Base-by-base conservation (phyloP, 257 asterid genomes). In the Jacaranda copaia region DNA sequence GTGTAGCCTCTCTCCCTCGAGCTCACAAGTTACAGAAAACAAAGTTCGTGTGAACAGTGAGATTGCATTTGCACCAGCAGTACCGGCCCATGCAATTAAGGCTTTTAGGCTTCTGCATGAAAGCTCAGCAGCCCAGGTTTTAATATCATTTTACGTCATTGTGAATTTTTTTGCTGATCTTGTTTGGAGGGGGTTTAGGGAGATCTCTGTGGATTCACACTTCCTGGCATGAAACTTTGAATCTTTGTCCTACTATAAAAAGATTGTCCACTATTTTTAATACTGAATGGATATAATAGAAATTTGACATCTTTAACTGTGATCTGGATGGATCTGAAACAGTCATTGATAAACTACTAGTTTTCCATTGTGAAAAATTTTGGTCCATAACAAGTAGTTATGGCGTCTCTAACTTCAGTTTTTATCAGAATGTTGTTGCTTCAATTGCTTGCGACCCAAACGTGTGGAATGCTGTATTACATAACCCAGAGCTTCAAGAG, bases 371-470 rank as follows among this genome's bases (percentile, higher is more conserved):
- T 67, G 35, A 40, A 66, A 66, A 35, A 5, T 66, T 40, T 5
- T 5, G 58, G 6, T 6, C 14, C 10, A 8, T 45, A 42, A 5
- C 19, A 10, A 48, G 13, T 68, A 6, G n/a, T n/a, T n/a, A n/a
- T 39, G 58, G 9, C 19, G 1, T 63, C 6, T 0, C 6, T 10
- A 32, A 4, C 15, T 53, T 14, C 12, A n/a, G 8, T 39, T 46
- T 38, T 39, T 46, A 36, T 16, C 64, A 90, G 96, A 86, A 35
- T 61, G 89, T 88, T 73, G 96, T 88, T 82, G 93, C 96, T 78
- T 90, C 96, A 42, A 81, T 90, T 69, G 96, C 91, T 8, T 75
- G 81, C 46, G 96, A 90, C 71, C 90, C 86, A 39, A 87, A 85
- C 74, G 96, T 90, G 9, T 90, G 93, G 92, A 80, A 83, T 12